Evolutionary conservation across 805 yeast genomes (phyloP).

Genomic region (Nakazawaea molendinolei): DNA sequence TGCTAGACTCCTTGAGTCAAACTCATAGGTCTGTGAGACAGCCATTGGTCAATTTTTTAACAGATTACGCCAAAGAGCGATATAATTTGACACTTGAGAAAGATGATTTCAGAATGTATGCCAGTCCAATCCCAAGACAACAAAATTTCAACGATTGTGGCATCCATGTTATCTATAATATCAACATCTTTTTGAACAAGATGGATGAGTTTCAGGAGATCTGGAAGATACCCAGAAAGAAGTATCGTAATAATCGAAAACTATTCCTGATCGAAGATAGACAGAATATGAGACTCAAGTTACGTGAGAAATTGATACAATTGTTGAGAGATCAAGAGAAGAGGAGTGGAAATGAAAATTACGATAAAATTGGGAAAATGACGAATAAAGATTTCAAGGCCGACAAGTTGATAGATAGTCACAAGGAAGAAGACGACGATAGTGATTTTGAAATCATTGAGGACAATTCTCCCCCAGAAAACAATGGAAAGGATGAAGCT

Average conservation of each 20-base stretch:
- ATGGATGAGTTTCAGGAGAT: constrained; percentile 33
- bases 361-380: constrained; percentile 19
- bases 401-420: constrained; percentile 10
- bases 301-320: constrained; percentile 19
- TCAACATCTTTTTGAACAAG: constrained; percentile 47
- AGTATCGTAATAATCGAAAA: constrained; percentile 14
- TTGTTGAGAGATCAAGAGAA: constrained; percentile 22
- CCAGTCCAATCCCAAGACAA: constrained; percentile 71
- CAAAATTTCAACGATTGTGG: constrained; percentile 93
- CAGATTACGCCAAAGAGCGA: constrained; percentile 64
- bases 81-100: constrained; percentile 25
- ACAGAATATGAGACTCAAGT: constrained; percentile 17
- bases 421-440: constrained; percentile 24
- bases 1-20: constrained; percentile 73
- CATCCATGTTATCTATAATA: constrained; percentile 76
- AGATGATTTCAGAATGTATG: constrained; percentile 24
- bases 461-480: neutral
- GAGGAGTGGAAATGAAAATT: constrained; percentile 17
- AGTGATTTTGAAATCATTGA: constrained; percentile 18
- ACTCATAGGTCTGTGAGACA: constrained; percentile 43
- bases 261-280: constrained; percentile 23
- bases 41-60: constrained; percentile 53
- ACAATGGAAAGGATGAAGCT: neutral
- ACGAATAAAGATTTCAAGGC: constrained; percentile 17
- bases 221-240: constrained; percentile 14